These are phyloP conservation scores for Neofusicoccum kwambonambiense DNA, from an alignment of 2,329 filamentous ascomycete genomes.

Conservation along the genomic window DNA sequence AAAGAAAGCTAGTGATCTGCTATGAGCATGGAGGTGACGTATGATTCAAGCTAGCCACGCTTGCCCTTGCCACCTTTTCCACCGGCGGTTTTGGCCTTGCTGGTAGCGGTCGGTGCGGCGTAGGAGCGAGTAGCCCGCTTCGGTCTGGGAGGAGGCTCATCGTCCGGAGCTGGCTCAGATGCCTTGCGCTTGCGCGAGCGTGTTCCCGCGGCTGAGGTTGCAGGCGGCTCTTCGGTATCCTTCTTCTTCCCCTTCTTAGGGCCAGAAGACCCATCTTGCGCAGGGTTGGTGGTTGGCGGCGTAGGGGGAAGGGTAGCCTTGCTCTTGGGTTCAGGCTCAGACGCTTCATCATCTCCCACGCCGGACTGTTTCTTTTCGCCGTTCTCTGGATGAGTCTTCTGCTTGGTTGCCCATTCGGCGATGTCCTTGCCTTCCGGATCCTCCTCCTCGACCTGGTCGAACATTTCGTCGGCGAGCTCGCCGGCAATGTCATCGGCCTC, in stretches of 20 bases:
- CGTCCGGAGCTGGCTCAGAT: constrained; percentile 24
- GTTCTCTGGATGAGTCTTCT: constrained; percentile 22
- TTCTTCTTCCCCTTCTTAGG: constrained; percentile 15
- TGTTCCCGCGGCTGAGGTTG: not conserved
- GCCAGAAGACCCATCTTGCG: not conserved
- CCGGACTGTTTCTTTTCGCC: not conserved
- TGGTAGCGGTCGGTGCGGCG: constrained; percentile 38
- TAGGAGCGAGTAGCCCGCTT: constrained; percentile 32
- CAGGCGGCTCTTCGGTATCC: not conserved
- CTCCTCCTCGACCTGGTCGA: constrained; percentile 33
- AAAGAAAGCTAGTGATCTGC: too few species aligned
- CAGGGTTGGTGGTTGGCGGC: not conserved
- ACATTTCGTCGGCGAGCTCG: constrained; percentile 43
- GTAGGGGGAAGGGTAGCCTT: constrained; percentile 14
- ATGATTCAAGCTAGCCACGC: not conserved
- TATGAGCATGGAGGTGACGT: too few species aligned
- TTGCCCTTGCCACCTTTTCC: not conserved
- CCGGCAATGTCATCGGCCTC: constrained; percentile 33
- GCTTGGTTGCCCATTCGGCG: constrained; percentile 10
- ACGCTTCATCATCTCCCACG: not conserved
- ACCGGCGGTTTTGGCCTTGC: constrained; percentile 26
- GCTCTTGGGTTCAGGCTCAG: not conserved
- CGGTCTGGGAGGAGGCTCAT: constrained; percentile 25
- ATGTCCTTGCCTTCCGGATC: constrained; percentile 3
- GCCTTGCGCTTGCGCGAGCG: constrained; percentile 36